These are phyloP conservation scores for Leccinum solheimii DNA, from an alignment of 1,284 basidiomycete species.

Conservation along the genomic window DNA sequence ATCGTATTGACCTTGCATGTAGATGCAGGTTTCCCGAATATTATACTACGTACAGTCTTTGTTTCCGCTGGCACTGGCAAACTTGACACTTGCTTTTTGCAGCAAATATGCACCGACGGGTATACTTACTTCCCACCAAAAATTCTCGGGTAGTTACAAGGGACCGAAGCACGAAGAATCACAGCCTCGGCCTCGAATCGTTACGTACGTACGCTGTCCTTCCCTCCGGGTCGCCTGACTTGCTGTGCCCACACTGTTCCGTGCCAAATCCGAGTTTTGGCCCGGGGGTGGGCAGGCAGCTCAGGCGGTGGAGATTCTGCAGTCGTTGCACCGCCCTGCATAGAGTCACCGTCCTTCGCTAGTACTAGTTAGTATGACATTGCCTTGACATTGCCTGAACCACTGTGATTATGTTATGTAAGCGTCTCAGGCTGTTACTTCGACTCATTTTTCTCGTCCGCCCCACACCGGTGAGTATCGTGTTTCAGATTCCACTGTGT, in stretches of 20 bases:
- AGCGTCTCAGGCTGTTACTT: too few species aligned
- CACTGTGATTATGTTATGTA: too few species aligned
- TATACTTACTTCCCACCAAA: neutral
- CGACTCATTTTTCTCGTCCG: too few species aligned
- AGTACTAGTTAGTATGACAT: too few species aligned
- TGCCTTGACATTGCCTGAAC: too few species aligned
- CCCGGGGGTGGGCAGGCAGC: neutral
- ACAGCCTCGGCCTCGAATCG: neutral
- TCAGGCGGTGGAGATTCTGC: neutral
- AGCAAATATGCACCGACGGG: neutral
- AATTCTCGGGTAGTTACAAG: neutral
- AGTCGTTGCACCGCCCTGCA: neutral
- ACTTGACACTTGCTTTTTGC: neutral
- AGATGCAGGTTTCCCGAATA: neutral
- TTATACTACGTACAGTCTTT: neutral
- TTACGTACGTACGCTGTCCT: neutral
- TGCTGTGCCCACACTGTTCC: neutral
- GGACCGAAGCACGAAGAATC: neutral
- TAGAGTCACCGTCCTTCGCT: too few species aligned
- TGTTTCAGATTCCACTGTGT: neutral
- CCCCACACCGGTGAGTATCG: neutral
- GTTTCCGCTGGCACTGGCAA: neutral
- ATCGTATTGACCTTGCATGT: neutral
- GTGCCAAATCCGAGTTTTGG: neutral
- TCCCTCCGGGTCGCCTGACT: neutral